Evolutionary conservation across 352 stramenopile genomes (phyloP), one percentile per base, ranked within the genome.

Genomic region (Globisporangium yorkense): DNA sequence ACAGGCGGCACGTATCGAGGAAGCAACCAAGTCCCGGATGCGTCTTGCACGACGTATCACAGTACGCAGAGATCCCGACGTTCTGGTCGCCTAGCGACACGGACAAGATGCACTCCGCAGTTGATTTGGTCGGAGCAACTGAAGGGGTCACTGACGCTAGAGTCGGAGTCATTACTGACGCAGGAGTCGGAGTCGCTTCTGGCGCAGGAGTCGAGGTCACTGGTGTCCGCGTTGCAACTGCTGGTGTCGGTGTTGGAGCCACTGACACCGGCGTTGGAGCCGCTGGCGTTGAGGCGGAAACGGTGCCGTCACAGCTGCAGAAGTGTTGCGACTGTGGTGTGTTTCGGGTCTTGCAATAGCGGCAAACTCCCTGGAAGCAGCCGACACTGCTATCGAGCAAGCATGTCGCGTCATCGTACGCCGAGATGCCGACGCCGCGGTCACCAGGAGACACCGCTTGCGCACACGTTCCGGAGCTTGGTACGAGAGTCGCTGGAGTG

Each of bases 301-400:
- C 8, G 8, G 8, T 39, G 33, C 33, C 33, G 5, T 12, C 33
- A 12, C 33, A 39, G 33, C 8, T 39, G 12, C 33, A 9, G 8
- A 59, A 24, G 29, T 59, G 45, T 29, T 53, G 46, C 13, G 54
- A 59, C 27, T 52, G 43, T 3, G 12, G n/a, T 2, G 31, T 59
- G 16, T 20, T 39, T 7, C 31, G 41, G 0, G 24, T 59, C 55
- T 54, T 60, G 33, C 55, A 60, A 1, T 41, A 27, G 13, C 45
- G 55, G 10, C 55, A 60, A 3, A 46, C 37, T 10, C 48, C 43
- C 13, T 37, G 8, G n/a, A 59, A 51, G 3, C 54, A 59, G 6
- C 43, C 54, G 20, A 52, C 13, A 13, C 43, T 29, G 3, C 5
- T 12, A 2, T 20, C 13, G 18, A 10, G 37, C n/a, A 46, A 44